Evolutionary conservation across 2,329 filamentous ascomycete genomes (phyloP).

Genomic region (Exophiala xenobiotica): DNA sequence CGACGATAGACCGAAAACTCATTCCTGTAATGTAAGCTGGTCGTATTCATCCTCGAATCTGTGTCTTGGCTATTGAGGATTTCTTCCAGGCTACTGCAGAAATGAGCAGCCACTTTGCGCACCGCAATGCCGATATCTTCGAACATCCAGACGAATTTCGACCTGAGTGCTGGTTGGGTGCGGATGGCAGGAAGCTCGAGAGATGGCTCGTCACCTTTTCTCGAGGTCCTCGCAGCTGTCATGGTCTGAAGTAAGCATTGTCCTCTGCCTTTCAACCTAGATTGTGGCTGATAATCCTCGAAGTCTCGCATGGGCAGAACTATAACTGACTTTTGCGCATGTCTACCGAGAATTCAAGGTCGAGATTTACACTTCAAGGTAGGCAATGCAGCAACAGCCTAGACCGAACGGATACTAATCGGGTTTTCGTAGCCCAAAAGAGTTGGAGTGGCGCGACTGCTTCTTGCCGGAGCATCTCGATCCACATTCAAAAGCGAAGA

Average conservation of each 20-base stretch:
- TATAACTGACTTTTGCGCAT: constrained; percentile 18
- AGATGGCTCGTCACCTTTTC: constrained; percentile 45
- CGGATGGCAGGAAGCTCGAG: constrained; percentile 33
- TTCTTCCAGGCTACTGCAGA: constrained; percentile 31
- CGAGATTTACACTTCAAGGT: constrained; percentile 2
- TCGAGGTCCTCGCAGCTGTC: constrained; percentile 42
- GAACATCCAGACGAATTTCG: constrained; percentile 37
- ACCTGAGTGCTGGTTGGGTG: constrained; percentile 44
- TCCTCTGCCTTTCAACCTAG: neutral
- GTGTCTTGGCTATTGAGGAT: neutral
- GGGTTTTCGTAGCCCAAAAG: neutral
- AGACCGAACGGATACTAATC: neutral
- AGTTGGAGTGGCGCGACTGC: neutral
- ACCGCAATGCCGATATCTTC: constrained; percentile 37
- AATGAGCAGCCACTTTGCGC: constrained; percentile 32
- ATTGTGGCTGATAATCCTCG: constrained; percentile 1
- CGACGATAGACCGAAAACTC: constrained; percentile 22
- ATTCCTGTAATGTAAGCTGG: too few species aligned
- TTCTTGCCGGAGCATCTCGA: neutral
- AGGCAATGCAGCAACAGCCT: neutral
- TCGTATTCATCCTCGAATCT: too few species aligned
- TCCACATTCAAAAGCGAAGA: neutral
- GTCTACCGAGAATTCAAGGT: constrained; percentile 16
- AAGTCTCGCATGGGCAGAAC: constrained; percentile 24
- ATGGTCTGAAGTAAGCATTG: constrained; percentile 35